phyloP scores from a whole-genome alignment of 2,329 filamentous ascomycete genomes.

The Amauroascus verrucosus region DNA sequence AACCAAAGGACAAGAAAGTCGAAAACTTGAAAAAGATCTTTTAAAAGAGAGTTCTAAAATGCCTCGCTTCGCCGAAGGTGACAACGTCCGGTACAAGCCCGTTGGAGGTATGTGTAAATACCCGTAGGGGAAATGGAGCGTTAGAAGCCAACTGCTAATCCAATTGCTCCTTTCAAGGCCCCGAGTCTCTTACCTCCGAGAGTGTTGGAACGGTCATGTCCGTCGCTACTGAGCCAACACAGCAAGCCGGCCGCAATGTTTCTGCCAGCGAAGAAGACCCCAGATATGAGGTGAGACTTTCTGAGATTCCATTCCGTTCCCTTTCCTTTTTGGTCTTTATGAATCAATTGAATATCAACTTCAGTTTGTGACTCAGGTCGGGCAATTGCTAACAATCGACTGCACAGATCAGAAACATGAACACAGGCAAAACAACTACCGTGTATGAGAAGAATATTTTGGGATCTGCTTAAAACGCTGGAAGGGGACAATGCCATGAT shows the following conservation, averaged over 20 bases:
- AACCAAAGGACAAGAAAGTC: neutral
- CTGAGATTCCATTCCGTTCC: too few species aligned
- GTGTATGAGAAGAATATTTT: constrained; percentile 15
- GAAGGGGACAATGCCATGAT: too few species aligned
- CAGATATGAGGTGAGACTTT: constrained; percentile 30
- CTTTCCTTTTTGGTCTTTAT: too few species aligned
- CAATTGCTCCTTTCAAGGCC: too few species aligned
- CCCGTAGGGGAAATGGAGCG: neutral
- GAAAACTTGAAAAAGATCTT: too few species aligned
- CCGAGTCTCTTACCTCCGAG: constrained; percentile 27
- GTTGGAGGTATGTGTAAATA: constrained; percentile 26
- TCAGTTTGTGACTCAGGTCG: too few species aligned
- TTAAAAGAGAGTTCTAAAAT: too few species aligned
- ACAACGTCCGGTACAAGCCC: constrained; percentile 30
- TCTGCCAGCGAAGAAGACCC: constrained; percentile 26
- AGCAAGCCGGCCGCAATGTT: constrained; percentile 25
- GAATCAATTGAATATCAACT: too few species aligned
- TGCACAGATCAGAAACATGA: constrained; percentile 10
- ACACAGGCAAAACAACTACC: constrained; percentile 13
- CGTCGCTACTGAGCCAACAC: constrained; percentile 26
- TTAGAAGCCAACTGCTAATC: neutral
- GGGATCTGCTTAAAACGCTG: constrained; percentile 6
- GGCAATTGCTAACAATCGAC: neutral
- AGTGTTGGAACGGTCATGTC: constrained; percentile 26
- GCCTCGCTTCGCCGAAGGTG: constrained; percentile 15